These are phyloP conservation scores for Fusarium armeniacum DNA, from an alignment of 2,329 filamentous ascomycete genomes.

Conservation along the genomic window DNA sequence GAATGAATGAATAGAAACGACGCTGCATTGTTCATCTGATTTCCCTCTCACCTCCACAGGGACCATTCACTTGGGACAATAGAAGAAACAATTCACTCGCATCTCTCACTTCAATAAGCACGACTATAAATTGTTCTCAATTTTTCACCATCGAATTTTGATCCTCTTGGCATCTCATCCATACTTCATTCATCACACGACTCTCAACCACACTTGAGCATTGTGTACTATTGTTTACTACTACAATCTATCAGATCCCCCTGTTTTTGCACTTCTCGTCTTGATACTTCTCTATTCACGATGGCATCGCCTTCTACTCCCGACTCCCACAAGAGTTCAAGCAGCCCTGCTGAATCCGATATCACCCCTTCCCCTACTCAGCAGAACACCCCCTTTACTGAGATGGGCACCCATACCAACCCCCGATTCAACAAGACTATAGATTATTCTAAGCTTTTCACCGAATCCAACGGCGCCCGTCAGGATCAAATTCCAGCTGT, in stretches of 20 bases:
- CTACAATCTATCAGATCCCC: not conserved
- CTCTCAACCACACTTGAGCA: not conserved
- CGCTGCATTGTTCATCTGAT: constrained; percentile 24
- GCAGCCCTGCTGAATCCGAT: constrained; percentile 22
- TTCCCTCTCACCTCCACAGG: not conserved
- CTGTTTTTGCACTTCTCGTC: not conserved
- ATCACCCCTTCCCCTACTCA: constrained; percentile 23
- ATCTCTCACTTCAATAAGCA: constrained; percentile 1
- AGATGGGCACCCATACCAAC: constrained; percentile 15
- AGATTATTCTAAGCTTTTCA: not conserved
- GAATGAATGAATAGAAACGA: constrained; percentile 26
- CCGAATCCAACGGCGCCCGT: constrained; percentile 9
- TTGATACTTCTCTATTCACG: constrained; percentile 7
- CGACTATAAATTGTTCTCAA: constrained; percentile 33
- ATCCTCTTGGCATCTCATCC: constrained; percentile 22
- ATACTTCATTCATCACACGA: not conserved
- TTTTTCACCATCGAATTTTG: constrained; percentile 23
- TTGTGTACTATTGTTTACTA: constrained; percentile 5
- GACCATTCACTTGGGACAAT: constrained; percentile 20
- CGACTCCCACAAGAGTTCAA: constrained; percentile 26
- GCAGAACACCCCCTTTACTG: constrained; percentile 35
- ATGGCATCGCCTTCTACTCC: constrained; percentile 25
- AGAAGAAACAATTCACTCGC: constrained; percentile 18
- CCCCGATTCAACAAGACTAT: constrained; percentile 10
- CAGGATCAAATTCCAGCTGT: not conserved